These are phyloP conservation scores for Kuraishia piskuri DNA, from an alignment of 805 yeast genomes.

Conservation along the genomic window DNA sequence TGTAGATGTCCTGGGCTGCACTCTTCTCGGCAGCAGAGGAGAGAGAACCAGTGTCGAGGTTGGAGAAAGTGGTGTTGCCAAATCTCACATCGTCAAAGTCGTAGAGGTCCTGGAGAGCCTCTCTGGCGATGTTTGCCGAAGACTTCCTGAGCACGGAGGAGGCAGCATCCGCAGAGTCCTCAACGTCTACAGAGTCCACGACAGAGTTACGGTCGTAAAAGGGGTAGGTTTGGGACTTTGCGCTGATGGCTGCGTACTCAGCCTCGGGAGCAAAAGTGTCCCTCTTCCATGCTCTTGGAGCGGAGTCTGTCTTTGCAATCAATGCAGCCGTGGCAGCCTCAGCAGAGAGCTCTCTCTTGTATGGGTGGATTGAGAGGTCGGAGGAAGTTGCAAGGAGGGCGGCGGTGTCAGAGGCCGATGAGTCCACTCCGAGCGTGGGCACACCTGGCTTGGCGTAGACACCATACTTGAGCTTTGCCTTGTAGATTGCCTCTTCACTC, in stretches of 20 bases:
- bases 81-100: constrained; percentile 34
- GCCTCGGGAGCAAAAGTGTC: constrained; percentile 36
- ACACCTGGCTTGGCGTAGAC: constrained; percentile 44
- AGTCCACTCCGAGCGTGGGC: constrained; percentile 52
- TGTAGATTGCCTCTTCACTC: constrained; percentile 67
- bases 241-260: constrained; percentile 33
- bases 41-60: constrained; percentile 12
- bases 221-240: constrained; percentile 23
- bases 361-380: constrained; percentile 55
- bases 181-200: constrained; percentile 20
- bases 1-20: constrained; percentile 6
- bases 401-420: constrained; percentile 67
- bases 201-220: constrained; percentile 13
- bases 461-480: constrained; percentile 66
- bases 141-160: constrained; percentile 26
- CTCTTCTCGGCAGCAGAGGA: constrained; percentile 7
- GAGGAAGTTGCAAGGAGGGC: constrained; percentile 67
- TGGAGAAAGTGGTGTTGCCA: constrained; percentile 25
- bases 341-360: constrained; percentile 48
- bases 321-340: constrained; percentile 65
- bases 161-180: constrained; percentile 33
- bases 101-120: constrained; percentile 29
- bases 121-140: constrained; percentile 22
- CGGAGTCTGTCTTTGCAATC: constrained; percentile 34
- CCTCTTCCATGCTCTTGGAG: constrained; percentile 41